These are phyloP conservation scores for Russula compacta DNA, from an alignment of 768 basidiomycete genomes.

Conservation along the genomic window DNA sequence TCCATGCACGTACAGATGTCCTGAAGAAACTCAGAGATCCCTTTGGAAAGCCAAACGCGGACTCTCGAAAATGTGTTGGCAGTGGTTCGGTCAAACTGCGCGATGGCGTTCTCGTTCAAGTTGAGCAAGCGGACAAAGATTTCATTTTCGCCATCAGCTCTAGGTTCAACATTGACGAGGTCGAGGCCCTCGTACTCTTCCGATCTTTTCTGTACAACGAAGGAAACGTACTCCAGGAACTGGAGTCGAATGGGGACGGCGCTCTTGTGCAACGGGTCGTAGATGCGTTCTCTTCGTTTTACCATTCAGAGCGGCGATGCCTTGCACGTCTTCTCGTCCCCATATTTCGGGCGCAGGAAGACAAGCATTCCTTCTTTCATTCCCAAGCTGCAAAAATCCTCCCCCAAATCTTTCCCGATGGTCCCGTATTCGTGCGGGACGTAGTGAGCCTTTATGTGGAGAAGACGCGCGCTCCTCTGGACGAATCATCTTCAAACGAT, in stretches of 20 bases:
- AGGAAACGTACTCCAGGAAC: conserved; percentile 29
- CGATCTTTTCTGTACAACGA: conserved; percentile 74
- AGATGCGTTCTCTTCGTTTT: conserved; percentile 70
- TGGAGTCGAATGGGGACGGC: conserved; percentile 33
- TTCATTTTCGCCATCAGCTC: conserved; percentile 63
- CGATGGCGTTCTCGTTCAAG: conserved; percentile 51
- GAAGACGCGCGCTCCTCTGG: conserved; percentile 43
- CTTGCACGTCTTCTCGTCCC: conserved; percentile 62
- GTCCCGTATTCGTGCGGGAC: conserved; percentile 47
- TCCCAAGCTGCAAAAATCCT: conserved; percentile 45
- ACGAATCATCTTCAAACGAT: conserved; percentile 38
- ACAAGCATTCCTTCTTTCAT: conserved; percentile 45
- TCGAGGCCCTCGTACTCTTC: conserved; percentile 66
- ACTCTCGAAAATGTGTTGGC: conserved; percentile 58
- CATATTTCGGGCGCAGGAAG: conserved; percentile 63
- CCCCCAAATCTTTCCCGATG: conserved; percentile 54
- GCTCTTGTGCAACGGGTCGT: conserved; percentile 50
- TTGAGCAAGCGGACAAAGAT: conserved; percentile 64
- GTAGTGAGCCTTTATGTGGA: conserved; percentile 53
- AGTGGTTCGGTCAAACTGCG: conserved; percentile 58
- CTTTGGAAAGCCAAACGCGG: conserved; percentile 60
- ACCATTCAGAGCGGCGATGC: conserved; percentile 70
- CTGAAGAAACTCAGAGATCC: conserved; percentile 51
- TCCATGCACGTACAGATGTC: conserved; percentile 47
- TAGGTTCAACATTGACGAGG: conserved; percentile 68